Conservation (phyloP, 148 eudicot genomes). For the Silene uniflora region DNA sequence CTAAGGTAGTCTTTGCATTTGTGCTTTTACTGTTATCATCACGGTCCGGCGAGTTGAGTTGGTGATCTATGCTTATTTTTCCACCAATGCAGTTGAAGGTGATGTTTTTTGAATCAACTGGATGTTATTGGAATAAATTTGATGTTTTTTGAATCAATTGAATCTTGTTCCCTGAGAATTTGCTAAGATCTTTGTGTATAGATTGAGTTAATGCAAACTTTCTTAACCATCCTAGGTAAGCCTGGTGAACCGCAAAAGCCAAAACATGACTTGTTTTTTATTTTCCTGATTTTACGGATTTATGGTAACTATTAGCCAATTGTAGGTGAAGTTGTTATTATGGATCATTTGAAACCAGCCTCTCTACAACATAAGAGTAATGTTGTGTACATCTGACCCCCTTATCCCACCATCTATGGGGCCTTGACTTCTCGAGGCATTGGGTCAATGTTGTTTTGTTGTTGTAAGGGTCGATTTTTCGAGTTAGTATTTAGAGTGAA, state of each 20-base stretch:
- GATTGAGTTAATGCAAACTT: background rate
- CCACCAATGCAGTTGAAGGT: background rate
- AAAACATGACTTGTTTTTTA: background rate
- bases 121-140: too few species aligned
- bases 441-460: background rate
- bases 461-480: background rate
- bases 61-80: slow-evolving; percentile 5
- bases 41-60: background rate
- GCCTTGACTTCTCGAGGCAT: background rate
- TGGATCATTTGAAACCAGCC: background rate
- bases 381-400: too few species aligned
- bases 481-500: background rate
- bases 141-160: too few species aligned
- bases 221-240: background rate
- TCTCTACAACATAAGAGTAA: background rate
- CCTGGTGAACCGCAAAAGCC: background rate
- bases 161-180: background rate
- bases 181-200: background rate
- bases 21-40: background rate
- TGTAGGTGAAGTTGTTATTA: background rate
- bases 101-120: background rate
- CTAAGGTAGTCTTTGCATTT: too few species aligned
- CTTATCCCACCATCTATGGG: background rate
- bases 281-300: too few species aligned
- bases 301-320: background rate